These are phyloP conservation scores for Theileria equi DNA, from an alignment of 169 alveolate species.

Conservation along the genomic window DNA sequence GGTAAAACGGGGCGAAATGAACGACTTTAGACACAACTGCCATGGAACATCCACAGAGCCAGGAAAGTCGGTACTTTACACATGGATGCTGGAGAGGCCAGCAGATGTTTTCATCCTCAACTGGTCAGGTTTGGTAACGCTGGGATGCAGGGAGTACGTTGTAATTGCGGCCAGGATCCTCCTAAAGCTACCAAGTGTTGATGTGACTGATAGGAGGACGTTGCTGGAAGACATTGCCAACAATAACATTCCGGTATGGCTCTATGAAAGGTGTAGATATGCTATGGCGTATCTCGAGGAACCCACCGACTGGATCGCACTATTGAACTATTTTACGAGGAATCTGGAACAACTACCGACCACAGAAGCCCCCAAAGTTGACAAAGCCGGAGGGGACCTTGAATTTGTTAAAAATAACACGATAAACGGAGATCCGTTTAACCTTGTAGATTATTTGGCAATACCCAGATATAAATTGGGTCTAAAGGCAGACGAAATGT, in stretches of 20 bases:
- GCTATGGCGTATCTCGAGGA: constrained; percentile 29
- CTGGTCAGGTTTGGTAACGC: constrained; percentile 43
- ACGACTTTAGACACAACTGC: constrained; percentile 33
- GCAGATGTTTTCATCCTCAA: constrained; percentile 53
- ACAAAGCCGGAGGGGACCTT: too few relatives aligned
- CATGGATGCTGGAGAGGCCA: constrained; percentile 53
- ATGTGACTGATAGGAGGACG: constrained; percentile 1
- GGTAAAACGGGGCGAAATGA: constrained; percentile 30
- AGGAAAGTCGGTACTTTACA: constrained; percentile 26
- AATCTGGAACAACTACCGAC: neutral
- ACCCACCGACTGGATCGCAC: constrained; percentile 44
- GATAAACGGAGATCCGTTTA: constrained; percentile 20
- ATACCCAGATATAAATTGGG: neutral
- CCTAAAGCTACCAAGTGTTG: constrained; percentile 3
- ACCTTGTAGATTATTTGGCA: constrained; percentile 6
- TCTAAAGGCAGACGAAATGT: neutral
- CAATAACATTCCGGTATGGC: constrained; percentile 41
- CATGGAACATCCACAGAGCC: neutral
- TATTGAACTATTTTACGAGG: constrained; percentile 18
- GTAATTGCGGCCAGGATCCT: constrained; percentile 26
- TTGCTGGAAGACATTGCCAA: constrained; percentile 6
- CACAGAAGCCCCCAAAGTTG: too few relatives aligned
- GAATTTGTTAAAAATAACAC: too few relatives aligned
- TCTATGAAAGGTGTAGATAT: constrained; percentile 26
- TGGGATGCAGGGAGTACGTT: constrained; percentile 28